Evolutionary conservation across 2,329 filamentous ascomycete genomes (phyloP), one percentile per base, ranked within the genome.

Genomic region (Cordyceps tenuipes): DNA sequence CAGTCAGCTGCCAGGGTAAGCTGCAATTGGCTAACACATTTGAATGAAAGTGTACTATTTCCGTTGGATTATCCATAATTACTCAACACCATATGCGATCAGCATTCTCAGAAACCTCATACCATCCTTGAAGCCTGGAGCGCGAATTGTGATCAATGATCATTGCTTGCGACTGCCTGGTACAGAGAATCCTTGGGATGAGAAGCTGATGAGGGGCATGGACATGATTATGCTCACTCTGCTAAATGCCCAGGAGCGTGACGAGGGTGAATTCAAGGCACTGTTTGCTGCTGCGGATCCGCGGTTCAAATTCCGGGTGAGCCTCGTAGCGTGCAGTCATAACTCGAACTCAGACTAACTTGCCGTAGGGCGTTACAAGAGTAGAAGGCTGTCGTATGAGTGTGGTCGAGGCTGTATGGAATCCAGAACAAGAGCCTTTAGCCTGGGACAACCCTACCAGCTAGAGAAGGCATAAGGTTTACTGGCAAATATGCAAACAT

Each of bases 31-130:
- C 44, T 57, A 21, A 53, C 52, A 7, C 47, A n/a, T 23, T 29
- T 29, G 19, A 21, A 23, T 7, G 9, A 19, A 54, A 77, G 73
- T 84, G 19, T 86, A 85, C 70, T 76, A 81, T 64, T 79, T 85
- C 69, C 79, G 82, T 52, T 80, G 79, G 76, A 84, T 86, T 63
- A 69, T 87, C 8, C 82, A 87, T 67, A 84, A 86, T 70, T 83
- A 83, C 72, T 79, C 82, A 0, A 82, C 82, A 15, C 75, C 76
- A 3, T 79, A 82, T 59, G 76, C 77, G 4, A 66, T 78, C 49
- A 73, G 74, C 49, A 79, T 84, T 44, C 70, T 81, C 43, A 73
- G 74, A 62, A 77, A 76, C 21, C 72, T 85, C 9, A 70, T 82
- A 2, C 81, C 82, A 1, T 77, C 82, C 39, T 69, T 85, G 56